Percentiles rank a stretch among this genome's conserved stretches.
Conservation (phyloP, 2,329 filamentous ascomycete genomes). For the Fonsecaea erecta region DNA sequence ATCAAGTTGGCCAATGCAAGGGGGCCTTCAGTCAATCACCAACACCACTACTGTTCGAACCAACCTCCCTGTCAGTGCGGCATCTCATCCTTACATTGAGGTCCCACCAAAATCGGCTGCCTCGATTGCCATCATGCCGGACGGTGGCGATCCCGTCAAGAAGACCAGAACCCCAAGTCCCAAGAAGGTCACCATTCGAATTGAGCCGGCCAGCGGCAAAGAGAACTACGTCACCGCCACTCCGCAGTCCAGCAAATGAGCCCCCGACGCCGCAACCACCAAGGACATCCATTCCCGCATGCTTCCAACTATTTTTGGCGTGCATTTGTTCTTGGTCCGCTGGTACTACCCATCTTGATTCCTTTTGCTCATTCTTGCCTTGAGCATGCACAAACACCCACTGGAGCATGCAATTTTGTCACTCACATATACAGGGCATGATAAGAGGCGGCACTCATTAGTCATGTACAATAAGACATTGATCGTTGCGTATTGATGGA, state of each 20-base stretch:
- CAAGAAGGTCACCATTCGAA: conserved; percentile 46
- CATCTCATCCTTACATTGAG: conserved; percentile 38
- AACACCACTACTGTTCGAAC: conserved; percentile 42
- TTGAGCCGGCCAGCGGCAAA: conserved; percentile 47
- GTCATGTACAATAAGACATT: conserved; percentile 23
- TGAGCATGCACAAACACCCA: conserved; percentile 25
- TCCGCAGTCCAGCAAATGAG: conserved; percentile 38
- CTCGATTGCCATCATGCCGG: conserved; percentile 39
- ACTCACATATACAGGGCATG: conserved; percentile 11
- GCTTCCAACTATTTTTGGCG: conserved; percentile 27
- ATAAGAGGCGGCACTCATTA: conserved; percentile 20
- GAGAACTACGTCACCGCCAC: conserved; percentile 45
- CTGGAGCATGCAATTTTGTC: conserved; percentile 22
- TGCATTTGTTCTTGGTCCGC: conserved; percentile 30
- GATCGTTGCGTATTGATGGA: conserved; percentile 24
- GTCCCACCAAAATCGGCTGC: conserved; percentile 45
- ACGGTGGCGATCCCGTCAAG: conserved; percentile 37
- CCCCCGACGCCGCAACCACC: conserved; percentile 5
- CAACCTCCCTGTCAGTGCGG: conserved; percentile 37
- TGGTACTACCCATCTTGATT: conserved; percentile 27
- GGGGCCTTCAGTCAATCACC: conserved; percentile 46
- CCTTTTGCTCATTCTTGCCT: conserved; percentile 31
- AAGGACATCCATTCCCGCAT: conserved; percentile 25
- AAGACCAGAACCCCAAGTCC: conserved; percentile 48
- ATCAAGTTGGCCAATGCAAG: conserved; percentile 45